Evolutionary conservation across 1,284 basidiomycete species (phyloP).

Genomic region (Rhodotorula sp.): DNA sequence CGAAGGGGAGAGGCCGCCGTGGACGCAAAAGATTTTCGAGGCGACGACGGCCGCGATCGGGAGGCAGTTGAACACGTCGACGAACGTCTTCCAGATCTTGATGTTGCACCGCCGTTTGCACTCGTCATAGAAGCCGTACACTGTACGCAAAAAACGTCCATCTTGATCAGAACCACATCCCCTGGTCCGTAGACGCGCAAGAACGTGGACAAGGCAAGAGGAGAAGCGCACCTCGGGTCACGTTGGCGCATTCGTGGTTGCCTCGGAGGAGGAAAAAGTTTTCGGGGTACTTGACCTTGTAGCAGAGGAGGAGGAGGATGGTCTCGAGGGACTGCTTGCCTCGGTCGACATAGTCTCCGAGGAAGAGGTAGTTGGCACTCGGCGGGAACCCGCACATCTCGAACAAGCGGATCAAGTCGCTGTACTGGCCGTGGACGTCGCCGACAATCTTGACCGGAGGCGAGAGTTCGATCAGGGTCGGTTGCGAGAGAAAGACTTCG

Average conservation of each 20-base stretch:
- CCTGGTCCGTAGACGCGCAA: constrained; percentile 24
- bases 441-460: constrained; percentile 99
- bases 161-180: too few species aligned
- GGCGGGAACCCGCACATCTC: constrained; percentile 99
- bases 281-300: constrained; percentile 99
- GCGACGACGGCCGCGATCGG: constrained; percentile 98
- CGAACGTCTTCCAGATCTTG: constrained; percentile 99
- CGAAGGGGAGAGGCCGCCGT: constrained; percentile 97
- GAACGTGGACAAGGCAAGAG: constrained; percentile 9
- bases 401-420: constrained; percentile 95
- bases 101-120: constrained; percentile 99
- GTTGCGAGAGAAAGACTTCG: constrained; percentile 94
- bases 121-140: constrained; percentile 99
- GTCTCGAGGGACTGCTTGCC: constrained; percentile 99
- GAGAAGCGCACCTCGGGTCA: constrained; percentile 77
- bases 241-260: constrained; percentile 99
- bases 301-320: constrained; percentile 91
- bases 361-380: constrained; percentile 94
- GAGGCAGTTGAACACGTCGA: constrained; percentile 98
- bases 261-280: constrained; percentile 98
- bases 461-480: constrained; percentile 94
- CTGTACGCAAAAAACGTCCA: constrained; percentile 52
- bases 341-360: constrained; percentile 68
- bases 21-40: constrained; percentile 99
- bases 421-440: constrained; percentile 94